Base-by-base conservation (phyloP, 2,329 filamentous ascomycete genomes). In the Apiospora kogelbergensis region DNA sequence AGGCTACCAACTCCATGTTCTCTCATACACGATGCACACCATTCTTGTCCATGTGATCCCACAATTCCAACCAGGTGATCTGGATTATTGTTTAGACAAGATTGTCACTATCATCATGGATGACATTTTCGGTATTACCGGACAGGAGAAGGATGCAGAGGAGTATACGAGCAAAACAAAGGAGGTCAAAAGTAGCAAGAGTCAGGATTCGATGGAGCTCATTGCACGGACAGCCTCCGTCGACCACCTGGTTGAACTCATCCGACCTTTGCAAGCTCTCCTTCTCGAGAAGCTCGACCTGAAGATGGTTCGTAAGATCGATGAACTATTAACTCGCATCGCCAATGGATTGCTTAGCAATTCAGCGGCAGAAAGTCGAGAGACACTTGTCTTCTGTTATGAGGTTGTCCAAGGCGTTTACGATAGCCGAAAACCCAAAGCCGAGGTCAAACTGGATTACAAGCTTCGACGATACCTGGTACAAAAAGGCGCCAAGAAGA, bases 121-220 rank as follows among this genome's bases (percentile, higher is more conserved):
- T 76, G 97, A 99, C 77, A 96, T 97, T 15, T 99, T 99, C 77
- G 97, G 97, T 40, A 89, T 90, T 6, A 92, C 92, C 42, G 96
- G 96, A 1, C 93, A 97, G 81, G 95, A 99, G 77, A 99, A 99
- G 80, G 96, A 99, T 75, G 95, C 95, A 0, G 94, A 98, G 74
- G 96, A 95, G 67, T 99, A 99, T 78, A 91, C 92, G 68, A 97
- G 90, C 78, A 93, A 95, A 80, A 98, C 97, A 91, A 97, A 97
- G 80, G 96, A 99, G 81, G 91, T 99, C 68, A 98, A 97, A 84
- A 96, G 93, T 80, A 98, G 93, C 84, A 99, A 98, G 84, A 98
- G 95, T 78, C 97, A 95, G 76, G 97, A 99, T 77, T 97, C 96
- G 0, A 97, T 98, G 91, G 95, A 98, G 79, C 85, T 98, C 20